Evolutionary conservation across 805 yeast genomes (phyloP), one percentile per base, ranked within the genome.

Genomic region (Myxozyma neotropica): DNA sequence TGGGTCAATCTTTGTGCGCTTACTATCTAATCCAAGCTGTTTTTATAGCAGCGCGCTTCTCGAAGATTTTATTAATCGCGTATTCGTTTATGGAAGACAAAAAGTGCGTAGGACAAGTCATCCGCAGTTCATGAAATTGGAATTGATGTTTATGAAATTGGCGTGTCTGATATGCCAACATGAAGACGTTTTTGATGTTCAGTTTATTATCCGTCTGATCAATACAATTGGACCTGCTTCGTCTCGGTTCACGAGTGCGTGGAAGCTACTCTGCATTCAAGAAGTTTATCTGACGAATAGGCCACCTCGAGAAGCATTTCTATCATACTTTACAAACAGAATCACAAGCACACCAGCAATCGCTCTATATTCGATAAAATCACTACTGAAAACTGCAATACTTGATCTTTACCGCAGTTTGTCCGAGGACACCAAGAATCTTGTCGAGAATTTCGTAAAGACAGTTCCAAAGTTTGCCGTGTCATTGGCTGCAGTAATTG

Each of bases 261-360:
- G 61, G 61, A 42, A 43, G 35, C 31, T 58, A 3, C 48, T 58
- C 2, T 58, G 58, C 27, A 48, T 58, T 36, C 53, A 53, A 8
- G 53, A 53, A 29, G 29, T 23, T 13, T 44, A 35, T n/a, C 35
- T 47, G 27, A 45, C 51, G 1, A 39, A 33, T n/a, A 13, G 36
- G 10, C 33, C 17, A 2, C 52, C 53, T 12, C 38, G 48, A 10
- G 44, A 45, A 26, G 38, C 23, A 43, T 49, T 49, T n/a, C 19
- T 13, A 24, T 10, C 33, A 15, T n/a, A 26, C n/a, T 49, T 49
- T 24, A 26, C 17, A 3, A 3, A 17, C 24, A 24, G 38, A 12
- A 38, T 7, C 33, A 24, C 50, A 4, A 17, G 46, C 12, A 47
- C 57, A 6, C 45, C 61, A 2, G 33, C 53, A 2, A 31, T 48